phyloP scores from a whole-genome alignment of 106 monocot species.

The Dioscorea alata region DNA sequence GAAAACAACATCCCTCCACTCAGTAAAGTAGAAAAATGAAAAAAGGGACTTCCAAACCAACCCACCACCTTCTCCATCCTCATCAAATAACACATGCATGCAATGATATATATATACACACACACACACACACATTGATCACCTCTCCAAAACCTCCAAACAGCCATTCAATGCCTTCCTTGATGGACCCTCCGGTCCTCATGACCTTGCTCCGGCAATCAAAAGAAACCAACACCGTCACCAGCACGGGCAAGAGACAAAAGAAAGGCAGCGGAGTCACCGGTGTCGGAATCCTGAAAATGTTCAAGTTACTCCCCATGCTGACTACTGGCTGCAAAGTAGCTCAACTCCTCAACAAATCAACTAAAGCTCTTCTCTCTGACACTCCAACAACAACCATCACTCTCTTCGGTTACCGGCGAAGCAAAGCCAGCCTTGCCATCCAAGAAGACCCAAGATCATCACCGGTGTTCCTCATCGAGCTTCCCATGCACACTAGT shows the following conservation, averaged over 20 bases:
- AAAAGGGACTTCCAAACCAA: constrained; percentile 1
- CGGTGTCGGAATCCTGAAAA: constrained; percentile 28
- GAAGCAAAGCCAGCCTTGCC: constrained; percentile 37
- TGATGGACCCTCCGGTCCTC: constrained; percentile 25
- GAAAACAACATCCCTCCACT: no score
- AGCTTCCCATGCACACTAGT: constrained; percentile 56
- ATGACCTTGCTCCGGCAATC: constrained; percentile 31
- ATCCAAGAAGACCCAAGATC: constrained; percentile 66
- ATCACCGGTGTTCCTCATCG: constrained; percentile 59
- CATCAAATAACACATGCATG: no score
- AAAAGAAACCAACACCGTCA: not conserved
- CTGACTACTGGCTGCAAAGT: constrained; percentile 73
- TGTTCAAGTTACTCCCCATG: constrained; percentile 75
- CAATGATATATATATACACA: no score
- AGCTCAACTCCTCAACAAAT: constrained; percentile 44
- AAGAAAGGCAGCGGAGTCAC: constrained; percentile 1
- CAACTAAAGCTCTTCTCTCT: constrained; percentile 33
- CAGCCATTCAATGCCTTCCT: constrained; percentile 22
- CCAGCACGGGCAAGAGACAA: not conserved
- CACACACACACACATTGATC: no score
- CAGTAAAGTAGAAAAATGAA: not conserved
- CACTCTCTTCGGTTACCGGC: constrained; percentile 54
- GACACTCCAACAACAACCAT: constrained; percentile 38
- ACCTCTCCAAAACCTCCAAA: no score
- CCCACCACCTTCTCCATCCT: no score